These are phyloP conservation scores for Pyrus betulifolia DNA, from an alignment of 306 rosid species.

Conservation along the genomic window DNA sequence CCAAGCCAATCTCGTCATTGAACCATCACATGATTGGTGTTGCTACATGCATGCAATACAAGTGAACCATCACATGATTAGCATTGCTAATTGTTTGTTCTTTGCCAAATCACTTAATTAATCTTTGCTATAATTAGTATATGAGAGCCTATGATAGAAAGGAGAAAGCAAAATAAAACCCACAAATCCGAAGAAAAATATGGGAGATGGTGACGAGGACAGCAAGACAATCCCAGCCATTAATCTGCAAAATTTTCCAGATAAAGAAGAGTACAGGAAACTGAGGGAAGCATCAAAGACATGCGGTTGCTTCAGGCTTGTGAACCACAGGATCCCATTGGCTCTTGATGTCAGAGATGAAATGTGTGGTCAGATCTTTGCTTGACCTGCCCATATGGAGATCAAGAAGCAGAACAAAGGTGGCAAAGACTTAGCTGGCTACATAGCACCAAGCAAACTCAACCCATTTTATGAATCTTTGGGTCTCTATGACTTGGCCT, in stretches of 20 bases:
- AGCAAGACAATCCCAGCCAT: conserved; percentile 25
- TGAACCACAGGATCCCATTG: conserved; percentile 38
- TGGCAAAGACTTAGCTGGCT: conserved; percentile 22
- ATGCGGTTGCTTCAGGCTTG: conserved; percentile 57
- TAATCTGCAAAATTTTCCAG: conserved; percentile 30
- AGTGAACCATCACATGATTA: too few species aligned
- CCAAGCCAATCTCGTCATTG: too few species aligned
- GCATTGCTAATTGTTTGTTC: too few species aligned
- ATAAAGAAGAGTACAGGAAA: conserved; percentile 21
- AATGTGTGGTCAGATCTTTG: conserved; percentile 20
- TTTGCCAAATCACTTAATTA: too few species aligned
- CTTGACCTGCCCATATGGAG: conserved; percentile 43
- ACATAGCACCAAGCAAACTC: conserved; percentile 25
- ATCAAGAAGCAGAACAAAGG: conserved; percentile 41
- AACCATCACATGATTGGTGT: too few species aligned
- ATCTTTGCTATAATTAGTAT: too few species aligned
- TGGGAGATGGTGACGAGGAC: neutral
- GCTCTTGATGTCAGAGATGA: conserved; percentile 49
- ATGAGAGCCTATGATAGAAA: too few species aligned
- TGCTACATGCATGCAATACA: too few species aligned
- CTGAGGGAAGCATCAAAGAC: conserved; percentile 50
- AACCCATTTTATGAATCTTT: conserved; percentile 51
- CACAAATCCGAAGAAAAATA: neutral
- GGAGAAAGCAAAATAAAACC: too few species aligned
- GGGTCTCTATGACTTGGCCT: conserved; percentile 41